A percentile compares a stretch with the other conserved stretches of the same genome.
These are phyloP conservation scores for Dendrocalamus latiflorus DNA, from an alignment of 202 grass and related monocot genomes.

Conservation along the genomic window DNA sequence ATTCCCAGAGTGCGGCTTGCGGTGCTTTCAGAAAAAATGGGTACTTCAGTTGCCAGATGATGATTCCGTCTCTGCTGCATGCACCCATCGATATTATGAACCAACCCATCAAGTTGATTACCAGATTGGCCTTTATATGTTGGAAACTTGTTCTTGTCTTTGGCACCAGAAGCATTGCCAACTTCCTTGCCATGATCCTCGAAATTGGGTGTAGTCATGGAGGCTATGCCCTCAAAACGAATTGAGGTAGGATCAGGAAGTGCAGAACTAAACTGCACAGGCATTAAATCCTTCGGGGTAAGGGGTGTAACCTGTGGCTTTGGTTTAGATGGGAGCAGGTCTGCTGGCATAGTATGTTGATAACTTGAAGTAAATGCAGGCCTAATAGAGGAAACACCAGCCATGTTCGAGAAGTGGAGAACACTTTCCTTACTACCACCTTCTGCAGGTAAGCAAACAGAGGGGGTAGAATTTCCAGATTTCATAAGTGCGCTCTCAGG, in stretches of 20 bases:
- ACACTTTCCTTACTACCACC: constrained; percentile 23
- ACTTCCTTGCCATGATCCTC: constrained; percentile 34
- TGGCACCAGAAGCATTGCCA: constrained; percentile 15
- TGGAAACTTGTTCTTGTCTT: constrained; percentile 37
- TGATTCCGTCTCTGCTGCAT: constrained; percentile 26
- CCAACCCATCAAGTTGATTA: constrained; percentile 31
- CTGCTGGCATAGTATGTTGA: constrained; percentile 22
- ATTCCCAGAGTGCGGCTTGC: background rate
- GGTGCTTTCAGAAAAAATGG: constrained; percentile 35
- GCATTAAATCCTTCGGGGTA: constrained; percentile 62
- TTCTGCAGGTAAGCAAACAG: constrained; percentile 21
- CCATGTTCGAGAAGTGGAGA: constrained; percentile 5
- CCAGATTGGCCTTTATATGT: constrained; percentile 29
- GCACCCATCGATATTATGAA: constrained; percentile 37
- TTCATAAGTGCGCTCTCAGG: constrained; percentile 11
- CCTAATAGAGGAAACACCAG: constrained; percentile 17
- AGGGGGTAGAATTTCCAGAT: constrained; percentile 3
- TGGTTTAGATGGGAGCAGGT: constrained; percentile 23
- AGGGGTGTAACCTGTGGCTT: constrained; percentile 38
- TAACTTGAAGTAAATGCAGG: constrained; percentile 24
- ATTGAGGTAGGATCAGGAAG: constrained; percentile 52
- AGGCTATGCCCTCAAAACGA: constrained; percentile 60
- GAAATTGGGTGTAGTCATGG: constrained; percentile 50
- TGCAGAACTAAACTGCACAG: constrained; percentile 50
- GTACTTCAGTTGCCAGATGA: constrained; percentile 19